Conservation (phyloP, 306 rosid genomes). For the Acacia crassicarpa region DNA sequence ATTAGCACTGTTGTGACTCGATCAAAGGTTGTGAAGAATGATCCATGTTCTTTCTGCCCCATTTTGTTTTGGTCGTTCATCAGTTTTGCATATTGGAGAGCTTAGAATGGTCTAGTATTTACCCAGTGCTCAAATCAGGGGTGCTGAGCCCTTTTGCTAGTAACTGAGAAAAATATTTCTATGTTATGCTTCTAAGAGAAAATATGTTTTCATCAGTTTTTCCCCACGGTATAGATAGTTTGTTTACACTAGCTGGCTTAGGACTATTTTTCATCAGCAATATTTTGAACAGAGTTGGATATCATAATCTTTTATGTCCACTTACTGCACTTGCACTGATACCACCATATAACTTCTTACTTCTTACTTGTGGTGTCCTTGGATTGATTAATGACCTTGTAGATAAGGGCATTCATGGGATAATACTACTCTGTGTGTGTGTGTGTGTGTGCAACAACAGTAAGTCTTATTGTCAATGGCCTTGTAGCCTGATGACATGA, state of each 20-base stretch:
- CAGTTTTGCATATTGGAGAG: background rate
- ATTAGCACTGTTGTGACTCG: background rate
- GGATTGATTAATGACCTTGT: background rate
- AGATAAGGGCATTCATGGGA: background rate
- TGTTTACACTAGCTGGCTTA: background rate
- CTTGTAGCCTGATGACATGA: too few relatives aligned
- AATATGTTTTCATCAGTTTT: background rate
- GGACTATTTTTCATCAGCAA: background rate
- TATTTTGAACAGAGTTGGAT: slow-evolving; percentile 5
- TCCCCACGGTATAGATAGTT: background rate
- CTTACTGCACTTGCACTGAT: background rate
- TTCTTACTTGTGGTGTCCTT: background rate
- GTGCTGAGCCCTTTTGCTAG: background rate
- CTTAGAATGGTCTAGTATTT: background rate
- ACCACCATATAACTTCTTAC: background rate
- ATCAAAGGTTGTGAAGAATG: background rate
- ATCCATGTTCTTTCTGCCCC: background rate
- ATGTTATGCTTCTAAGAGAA: background rate
- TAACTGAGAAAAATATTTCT: background rate
- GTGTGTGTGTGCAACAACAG: too few relatives aligned
- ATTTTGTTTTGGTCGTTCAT: background rate
- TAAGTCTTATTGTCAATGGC: too few relatives aligned
- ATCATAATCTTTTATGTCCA: slow-evolving; percentile 9
- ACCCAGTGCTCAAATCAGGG: background rate
- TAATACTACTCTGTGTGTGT: too few relatives aligned